A percentile compares a stretch with the other conserved stretches of the same genome.
phyloP scores from a whole-genome alignment of 441 rosid genomes.

The Sinapis alba region DNA sequence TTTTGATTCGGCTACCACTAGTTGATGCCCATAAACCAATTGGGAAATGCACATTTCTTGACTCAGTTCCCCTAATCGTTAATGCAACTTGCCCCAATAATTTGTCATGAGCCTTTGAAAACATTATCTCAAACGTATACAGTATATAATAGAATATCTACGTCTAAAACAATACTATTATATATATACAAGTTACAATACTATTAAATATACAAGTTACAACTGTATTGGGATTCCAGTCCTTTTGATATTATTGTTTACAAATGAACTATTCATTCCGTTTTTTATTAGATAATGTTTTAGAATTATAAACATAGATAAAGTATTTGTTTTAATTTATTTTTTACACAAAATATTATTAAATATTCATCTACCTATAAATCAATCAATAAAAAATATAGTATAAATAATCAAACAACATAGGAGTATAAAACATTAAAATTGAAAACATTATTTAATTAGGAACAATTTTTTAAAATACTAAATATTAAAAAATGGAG shows the following conservation, averaged over 20 bases:
- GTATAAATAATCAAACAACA: too few relatives aligned
- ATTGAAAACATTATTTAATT: too few relatives aligned
- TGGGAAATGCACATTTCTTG: slow-evolving; percentile 24
- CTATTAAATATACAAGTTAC: not conserved
- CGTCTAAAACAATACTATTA: not conserved
- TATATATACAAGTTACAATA: not conserved
- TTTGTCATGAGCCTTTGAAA: slow-evolving; percentile 15
- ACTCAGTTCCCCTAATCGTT: slow-evolving; percentile 6
- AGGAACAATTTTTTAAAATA: too few relatives aligned
- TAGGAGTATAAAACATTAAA: too few relatives aligned
- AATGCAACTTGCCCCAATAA: slow-evolving; percentile 39
- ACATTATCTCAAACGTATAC: slow-evolving; percentile 22
- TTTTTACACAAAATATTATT: too few relatives aligned
- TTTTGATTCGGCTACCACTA: slow-evolving; percentile 6
- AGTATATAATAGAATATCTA: not conserved
- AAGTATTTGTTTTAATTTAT: too few relatives aligned
- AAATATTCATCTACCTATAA: too few relatives aligned
- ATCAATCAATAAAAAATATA: too few relatives aligned
- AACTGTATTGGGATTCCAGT: slow-evolving; percentile 9
- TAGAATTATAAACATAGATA: too few relatives aligned
- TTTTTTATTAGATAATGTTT: too few relatives aligned
- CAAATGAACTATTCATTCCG: not conserved
- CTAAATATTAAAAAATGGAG: too few relatives aligned
- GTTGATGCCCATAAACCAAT: slow-evolving; percentile 11
- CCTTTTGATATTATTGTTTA: not conserved